These are phyloP conservation scores for Astragalus membranaceus DNA, from an alignment of 306 rosid genomes.

Conservation along the genomic window DNA sequence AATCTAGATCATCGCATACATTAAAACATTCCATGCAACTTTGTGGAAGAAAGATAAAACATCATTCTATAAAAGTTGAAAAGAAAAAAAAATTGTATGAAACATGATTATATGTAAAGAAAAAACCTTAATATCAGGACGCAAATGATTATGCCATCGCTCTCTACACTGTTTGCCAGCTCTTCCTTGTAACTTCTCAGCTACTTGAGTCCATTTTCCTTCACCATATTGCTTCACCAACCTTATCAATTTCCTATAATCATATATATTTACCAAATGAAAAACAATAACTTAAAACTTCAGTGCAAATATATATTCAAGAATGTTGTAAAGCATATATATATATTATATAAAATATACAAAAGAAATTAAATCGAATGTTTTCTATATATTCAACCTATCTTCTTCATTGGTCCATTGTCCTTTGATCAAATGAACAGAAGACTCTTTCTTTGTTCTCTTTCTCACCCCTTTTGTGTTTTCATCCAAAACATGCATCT, in stretches of 20 bases:
- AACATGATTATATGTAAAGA: neutral
- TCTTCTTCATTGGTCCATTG: conserved; percentile 79
- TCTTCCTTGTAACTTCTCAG: conserved; percentile 67
- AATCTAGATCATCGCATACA: neutral
- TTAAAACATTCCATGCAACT: neutral
- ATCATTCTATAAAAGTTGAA: neutral
- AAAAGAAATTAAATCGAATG: too few relatives aligned
- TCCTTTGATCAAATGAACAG: conserved; percentile 46
- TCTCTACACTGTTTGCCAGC: conserved; percentile 92
- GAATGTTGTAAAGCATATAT: neutral
- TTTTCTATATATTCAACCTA: conserved; percentile 38
- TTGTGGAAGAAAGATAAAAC: neutral
- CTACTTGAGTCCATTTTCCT: conserved; percentile 80
- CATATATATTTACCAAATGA: neutral
- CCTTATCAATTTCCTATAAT: conserved; percentile 45
- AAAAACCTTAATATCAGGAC: conserved; percentile 86
- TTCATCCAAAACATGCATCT: neutral
- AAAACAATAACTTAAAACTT: neutral
- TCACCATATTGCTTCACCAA: conserved; percentile 78
- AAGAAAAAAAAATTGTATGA: neutral
- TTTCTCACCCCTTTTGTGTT: conserved; percentile 20
- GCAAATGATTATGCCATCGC: conserved; percentile 92
- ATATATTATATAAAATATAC: neutral
- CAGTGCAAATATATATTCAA: neutral
- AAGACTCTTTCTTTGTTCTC: conserved; percentile 28